Conservation (phyloP, 805 yeast species). For the Candida ipomoeae region DNA sequence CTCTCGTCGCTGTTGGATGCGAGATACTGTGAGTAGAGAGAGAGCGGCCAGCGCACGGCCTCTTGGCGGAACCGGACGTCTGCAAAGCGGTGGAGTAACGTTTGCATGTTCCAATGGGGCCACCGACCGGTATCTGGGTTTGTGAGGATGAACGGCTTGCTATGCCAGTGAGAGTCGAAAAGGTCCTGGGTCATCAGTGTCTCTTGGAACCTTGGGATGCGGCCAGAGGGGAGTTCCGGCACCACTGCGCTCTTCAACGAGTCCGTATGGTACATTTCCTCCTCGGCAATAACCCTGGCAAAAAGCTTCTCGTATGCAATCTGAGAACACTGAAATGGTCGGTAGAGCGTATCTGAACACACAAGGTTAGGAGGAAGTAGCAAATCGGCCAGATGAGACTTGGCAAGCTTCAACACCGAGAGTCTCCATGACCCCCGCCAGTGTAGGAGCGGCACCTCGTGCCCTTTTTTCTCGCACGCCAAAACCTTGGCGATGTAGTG, state of each 20-base stretch:
- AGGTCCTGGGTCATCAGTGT: slow-evolving; percentile 34
- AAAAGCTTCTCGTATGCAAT: slow-evolving; percentile 54
- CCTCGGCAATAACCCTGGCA: slow-evolving; percentile 46
- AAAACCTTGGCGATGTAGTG: slow-evolving; percentile 32
- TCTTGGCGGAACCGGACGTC: slow-evolving; percentile 73
- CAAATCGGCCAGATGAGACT: slow-evolving; percentile 39
- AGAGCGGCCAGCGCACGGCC: slow-evolving; percentile 73
- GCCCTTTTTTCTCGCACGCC: slow-evolving; percentile 10
- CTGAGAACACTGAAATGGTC: slow-evolving; percentile 81
- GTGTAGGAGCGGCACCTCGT: slow-evolving; percentile 13
- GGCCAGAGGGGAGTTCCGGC: slow-evolving; percentile 28
- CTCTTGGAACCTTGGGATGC: slow-evolving; percentile 54
- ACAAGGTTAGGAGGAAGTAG: slow-evolving; percentile 47
- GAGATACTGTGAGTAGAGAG: slow-evolving; percentile 59
- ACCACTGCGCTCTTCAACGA: slow-evolving; percentile 10
- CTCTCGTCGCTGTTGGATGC: slow-evolving; percentile 67
- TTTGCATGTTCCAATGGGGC: slow-evolving; percentile 62
- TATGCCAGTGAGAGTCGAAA: slow-evolving; percentile 46
- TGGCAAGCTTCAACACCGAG: slow-evolving; percentile 44
- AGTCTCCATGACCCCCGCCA: slow-evolving; percentile 87
- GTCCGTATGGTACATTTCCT: slow-evolving; percentile 28
- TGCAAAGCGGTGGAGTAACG: slow-evolving; percentile 52
- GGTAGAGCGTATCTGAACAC: slow-evolving; percentile 72
- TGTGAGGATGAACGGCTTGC: slow-evolving; percentile 62
- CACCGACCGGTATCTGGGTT: slow-evolving; percentile 37